Conservation (phyloP, 192 early-diverging fungal genomes). For the Backusella luteola region DNA sequence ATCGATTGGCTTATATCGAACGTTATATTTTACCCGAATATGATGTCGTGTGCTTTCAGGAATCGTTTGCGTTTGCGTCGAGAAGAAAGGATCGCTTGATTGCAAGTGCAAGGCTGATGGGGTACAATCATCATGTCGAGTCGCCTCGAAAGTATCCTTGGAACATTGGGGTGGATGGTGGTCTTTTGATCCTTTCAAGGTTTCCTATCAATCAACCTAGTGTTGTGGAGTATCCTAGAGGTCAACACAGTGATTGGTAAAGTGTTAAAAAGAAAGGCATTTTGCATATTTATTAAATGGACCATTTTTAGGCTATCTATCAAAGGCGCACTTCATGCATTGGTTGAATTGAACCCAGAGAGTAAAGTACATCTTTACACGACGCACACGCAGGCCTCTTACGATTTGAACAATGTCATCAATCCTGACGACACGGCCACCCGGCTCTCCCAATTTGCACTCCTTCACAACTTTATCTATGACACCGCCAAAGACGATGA, state of each 20-base stretch:
- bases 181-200: constrained; percentile 69
- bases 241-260: constrained; percentile 72
- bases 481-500: constrained; percentile 38
- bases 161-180: constrained; percentile 70
- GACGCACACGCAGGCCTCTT: constrained; percentile 84
- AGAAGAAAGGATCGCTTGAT: constrained; percentile 58
- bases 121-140: constrained; percentile 65
- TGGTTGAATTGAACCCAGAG: constrained; percentile 50
- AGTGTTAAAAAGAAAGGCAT: neutral
- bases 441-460: constrained; percentile 61
- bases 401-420: constrained; percentile 49
- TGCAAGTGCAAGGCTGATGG: constrained; percentile 55
- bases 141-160: constrained; percentile 61
- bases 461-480: constrained; percentile 67
- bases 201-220: constrained; percentile 63
- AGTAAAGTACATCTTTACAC: constrained; percentile 69
- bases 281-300: no score
- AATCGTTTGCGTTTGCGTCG: constrained; percentile 77
- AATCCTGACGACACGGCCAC: constrained; percentile 52
- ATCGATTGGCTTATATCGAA: constrained; percentile 67
- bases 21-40: constrained; percentile 64
- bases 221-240: constrained; percentile 60
- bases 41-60: constrained; percentile 79
- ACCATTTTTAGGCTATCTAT: constrained; percentile 44
- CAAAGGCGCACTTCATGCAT: constrained; percentile 80